These are phyloP conservation scores for Cyberlindnera veronae DNA, from an alignment of 805 yeast species.

Conservation along the genomic window DNA sequence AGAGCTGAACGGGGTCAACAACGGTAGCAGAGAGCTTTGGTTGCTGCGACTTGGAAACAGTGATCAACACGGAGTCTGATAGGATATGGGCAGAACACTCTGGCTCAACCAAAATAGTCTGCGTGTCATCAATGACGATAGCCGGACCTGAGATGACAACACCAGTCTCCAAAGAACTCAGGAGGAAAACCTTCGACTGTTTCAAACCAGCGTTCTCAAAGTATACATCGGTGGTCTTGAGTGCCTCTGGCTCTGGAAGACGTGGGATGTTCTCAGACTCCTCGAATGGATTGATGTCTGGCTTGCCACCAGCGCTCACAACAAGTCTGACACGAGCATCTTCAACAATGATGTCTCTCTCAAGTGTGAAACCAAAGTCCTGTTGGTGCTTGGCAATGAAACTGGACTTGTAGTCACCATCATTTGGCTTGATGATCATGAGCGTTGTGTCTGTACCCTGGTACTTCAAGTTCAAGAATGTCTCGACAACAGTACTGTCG, in stretches of 20 bases:
- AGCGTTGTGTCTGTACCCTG: constrained; percentile 85
- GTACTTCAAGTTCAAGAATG: constrained; percentile 72
- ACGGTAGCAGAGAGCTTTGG: constrained; percentile 27
- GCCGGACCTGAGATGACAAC: constrained; percentile 61
- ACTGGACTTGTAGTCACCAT: constrained; percentile 36
- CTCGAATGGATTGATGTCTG: constrained; percentile 44
- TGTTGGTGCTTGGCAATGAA: constrained; percentile 56
- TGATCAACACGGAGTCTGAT: constrained; percentile 57
- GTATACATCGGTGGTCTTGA: constrained; percentile 45
- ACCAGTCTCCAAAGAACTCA: constrained; percentile 55
- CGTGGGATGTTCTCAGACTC: constrained; percentile 43
- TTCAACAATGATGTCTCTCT: constrained; percentile 58
- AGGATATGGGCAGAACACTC: constrained; percentile 51
- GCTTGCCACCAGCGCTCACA: constrained; percentile 51
- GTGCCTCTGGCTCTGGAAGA: constrained; percentile 28
- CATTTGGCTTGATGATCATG: constrained; percentile 47
- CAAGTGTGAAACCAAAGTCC: constrained; percentile 71
- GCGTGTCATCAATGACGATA: constrained; percentile 35
- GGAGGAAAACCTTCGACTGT: constrained; percentile 51
- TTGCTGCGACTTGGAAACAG: constrained; percentile 15
- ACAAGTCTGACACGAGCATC: constrained; percentile 73
- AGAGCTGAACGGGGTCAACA: constrained; percentile 67
- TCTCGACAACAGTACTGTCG: constrained; percentile 58
- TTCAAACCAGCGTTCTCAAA: constrained; percentile 51
- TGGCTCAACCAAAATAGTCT: constrained; percentile 73